phyloP scores from a whole-genome alignment of 371 early-diverging fungal genomes.

The Nosema granulosis region DNA sequence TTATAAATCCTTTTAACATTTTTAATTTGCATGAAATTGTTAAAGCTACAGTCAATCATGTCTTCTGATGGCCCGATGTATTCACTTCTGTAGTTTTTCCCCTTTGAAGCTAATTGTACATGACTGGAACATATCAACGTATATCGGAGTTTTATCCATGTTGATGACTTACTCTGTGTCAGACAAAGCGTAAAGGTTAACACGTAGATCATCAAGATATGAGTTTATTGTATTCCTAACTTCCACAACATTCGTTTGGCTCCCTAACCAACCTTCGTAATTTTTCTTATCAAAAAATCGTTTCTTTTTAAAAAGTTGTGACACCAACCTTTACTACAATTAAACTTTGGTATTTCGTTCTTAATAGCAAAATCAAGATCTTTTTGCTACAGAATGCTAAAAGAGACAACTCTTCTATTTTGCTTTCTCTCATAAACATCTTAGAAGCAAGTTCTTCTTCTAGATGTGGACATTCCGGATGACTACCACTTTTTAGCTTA shows the following conservation, averaged over 20 bases:
- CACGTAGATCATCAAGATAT: neutral
- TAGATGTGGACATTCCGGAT: neutral
- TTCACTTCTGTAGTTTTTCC: neutral
- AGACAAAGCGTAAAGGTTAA: neutral
- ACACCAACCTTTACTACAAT: neutral
- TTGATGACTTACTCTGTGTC: neutral
- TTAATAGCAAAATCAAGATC: neutral
- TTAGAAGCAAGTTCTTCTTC: neutral
- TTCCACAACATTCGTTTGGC: too few species aligned
- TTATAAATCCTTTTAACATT: neutral
- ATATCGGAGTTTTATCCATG: neutral
- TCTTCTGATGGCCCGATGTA: neutral
- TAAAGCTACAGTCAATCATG: neutral
- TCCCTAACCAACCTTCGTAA: neutral
- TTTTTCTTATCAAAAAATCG: neutral
- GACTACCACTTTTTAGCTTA: neutral
- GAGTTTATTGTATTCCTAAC: neutral
- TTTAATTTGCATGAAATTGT: neutral
- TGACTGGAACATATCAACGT: neutral
- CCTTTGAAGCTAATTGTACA: neutral
- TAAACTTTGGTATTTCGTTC: neutral
- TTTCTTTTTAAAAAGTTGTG: neutral
- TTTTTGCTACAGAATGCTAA: neutral
- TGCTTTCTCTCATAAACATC: neutral
- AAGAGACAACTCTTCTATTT: neutral